These are phyloP conservation scores for Gigaspora rosea DNA, from an alignment of 192 early-diverging fungal genomes.

Conservation along the genomic window DNA sequence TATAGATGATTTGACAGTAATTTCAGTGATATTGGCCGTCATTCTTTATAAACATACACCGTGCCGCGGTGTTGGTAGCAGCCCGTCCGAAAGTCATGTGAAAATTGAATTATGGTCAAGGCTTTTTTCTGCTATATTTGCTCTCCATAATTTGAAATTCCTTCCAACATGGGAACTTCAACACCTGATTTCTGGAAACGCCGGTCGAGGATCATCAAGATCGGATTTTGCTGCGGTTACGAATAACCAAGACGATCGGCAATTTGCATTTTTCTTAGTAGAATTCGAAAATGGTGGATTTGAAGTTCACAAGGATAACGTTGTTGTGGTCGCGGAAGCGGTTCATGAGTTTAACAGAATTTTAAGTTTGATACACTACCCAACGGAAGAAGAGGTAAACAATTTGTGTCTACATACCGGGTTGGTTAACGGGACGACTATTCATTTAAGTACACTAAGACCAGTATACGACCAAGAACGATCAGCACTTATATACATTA, in stretches of 20 bases:
- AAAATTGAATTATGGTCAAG: conserved; percentile 23
- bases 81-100: conserved; percentile 26
- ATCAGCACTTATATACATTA: too few relatives aligned
- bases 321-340: not conserved
- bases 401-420: too few relatives aligned
- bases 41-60: too few relatives aligned
- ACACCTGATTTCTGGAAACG: conserved; percentile 23
- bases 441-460: too few relatives aligned
- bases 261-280: conserved; percentile 18
- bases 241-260: not conserved
- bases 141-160: conserved; percentile 1
- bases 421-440: too few relatives aligned
- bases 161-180: conserved; percentile 23
- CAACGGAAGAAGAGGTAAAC: not conserved
- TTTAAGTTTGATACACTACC: not conserved
- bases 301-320: not conserved
- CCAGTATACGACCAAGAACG: too few relatives aligned
- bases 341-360: conserved; percentile 10
- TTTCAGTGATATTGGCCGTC: too few relatives aligned
- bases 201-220: not conserved
- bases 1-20: too few relatives aligned
- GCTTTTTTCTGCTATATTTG: conserved; percentile 19
- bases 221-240: conserved; percentile 14
- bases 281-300: conserved; percentile 22
- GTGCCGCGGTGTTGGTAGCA: not conserved